Base-by-base conservation (phyloP, 176 grass and related monocot genomes). In the Rhynchospora breviuscula region DNA sequence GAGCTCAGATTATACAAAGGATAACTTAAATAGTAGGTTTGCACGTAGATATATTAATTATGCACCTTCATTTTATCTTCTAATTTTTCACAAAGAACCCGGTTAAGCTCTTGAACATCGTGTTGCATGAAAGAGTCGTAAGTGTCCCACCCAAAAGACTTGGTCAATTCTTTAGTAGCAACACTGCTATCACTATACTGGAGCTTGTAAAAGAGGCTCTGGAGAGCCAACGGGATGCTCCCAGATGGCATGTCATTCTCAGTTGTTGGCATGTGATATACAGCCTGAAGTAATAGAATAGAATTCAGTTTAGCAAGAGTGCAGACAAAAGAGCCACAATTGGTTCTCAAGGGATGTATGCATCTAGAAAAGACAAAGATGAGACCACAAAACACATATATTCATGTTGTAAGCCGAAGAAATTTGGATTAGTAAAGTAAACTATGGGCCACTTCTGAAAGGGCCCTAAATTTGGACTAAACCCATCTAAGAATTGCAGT, bases 41-140 rank as follows among this genome's bases (percentile, higher is more conserved):
- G 12, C 18, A 9, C 58, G 67, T 12, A n/a, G 15, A 12, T 56
- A 14, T 54, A 79, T 10, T 21, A 84, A 85, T 84, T 62, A 64
- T 21, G 64, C 59, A 97, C 91, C 94, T 97, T 97, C 94, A 94
- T 97, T 76, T 97, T 97, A 84, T 90, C 91, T 87, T 97, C 91
- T 62, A 97, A 89, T 90, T 94, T 97, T 84, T 97, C 94, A 76
- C 94, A 92, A 29, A 97, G 91, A 87, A 97, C 94, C 89, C 91
- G 91, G 66, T 97, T 94, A 82, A 97, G 90, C 87, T 97, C 94
- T 85, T 97, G 94, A 63, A 92, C 91, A 80, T 94, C 94, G 84
- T 97, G 94, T 82, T 97, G 94, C 94, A 97, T 97, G 88, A 97
- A 97, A 88, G 94, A 97, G 87, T 97, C 91, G 90, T 94, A 97